Evolutionary conservation across 2,329 filamentous ascomycete species (phyloP).

Genomic region (Rhynchosporium graminicola): DNA sequence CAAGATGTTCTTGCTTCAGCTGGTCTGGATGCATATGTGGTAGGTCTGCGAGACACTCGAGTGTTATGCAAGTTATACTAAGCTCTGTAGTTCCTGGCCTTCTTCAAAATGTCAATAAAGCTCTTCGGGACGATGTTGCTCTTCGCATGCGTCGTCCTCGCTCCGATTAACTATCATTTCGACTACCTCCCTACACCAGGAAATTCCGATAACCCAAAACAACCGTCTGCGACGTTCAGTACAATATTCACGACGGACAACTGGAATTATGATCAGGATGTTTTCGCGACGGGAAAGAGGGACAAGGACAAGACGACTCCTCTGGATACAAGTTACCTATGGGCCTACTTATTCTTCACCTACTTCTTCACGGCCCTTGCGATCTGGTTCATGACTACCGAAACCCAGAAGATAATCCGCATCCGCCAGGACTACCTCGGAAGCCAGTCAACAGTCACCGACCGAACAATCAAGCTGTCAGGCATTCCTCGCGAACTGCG

Average conservation of each 20-base stretch:
- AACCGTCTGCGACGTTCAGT: constrained; percentile 11
- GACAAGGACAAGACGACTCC: constrained; percentile 15
- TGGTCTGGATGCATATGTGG: constrained; percentile 91
- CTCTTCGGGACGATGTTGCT: constrained; percentile 79
- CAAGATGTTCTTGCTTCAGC: constrained; percentile 87
- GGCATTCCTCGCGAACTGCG: constrained; percentile 80
- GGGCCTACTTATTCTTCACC: constrained; percentile 93
- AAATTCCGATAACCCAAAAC: constrained; percentile 39
- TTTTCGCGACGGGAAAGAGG: constrained; percentile 6
- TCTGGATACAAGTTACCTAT: constrained; percentile 60
- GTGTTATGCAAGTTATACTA: background rate
- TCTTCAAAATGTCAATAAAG: constrained; percentile 93
- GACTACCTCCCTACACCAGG: constrained; percentile 38
- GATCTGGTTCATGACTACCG: constrained; percentile 77
- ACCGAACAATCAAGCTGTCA: constrained; percentile 87
- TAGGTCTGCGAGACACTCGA: constrained; percentile 43
- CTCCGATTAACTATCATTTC: constrained; percentile 79
- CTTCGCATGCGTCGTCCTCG: constrained; percentile 78
- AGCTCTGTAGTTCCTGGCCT: constrained; percentile 74
- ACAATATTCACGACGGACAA: constrained; percentile 1
- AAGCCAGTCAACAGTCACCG: constrained; percentile 91
- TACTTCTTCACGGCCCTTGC: constrained; percentile 87
- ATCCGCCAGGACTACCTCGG: constrained; percentile 89
- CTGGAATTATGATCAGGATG: constrained; percentile 13
- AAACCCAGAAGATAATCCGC: constrained; percentile 83